phyloP scores from a whole-genome alignment of 176 grass and related monocot species.

The Oryza officinalis region DNA sequence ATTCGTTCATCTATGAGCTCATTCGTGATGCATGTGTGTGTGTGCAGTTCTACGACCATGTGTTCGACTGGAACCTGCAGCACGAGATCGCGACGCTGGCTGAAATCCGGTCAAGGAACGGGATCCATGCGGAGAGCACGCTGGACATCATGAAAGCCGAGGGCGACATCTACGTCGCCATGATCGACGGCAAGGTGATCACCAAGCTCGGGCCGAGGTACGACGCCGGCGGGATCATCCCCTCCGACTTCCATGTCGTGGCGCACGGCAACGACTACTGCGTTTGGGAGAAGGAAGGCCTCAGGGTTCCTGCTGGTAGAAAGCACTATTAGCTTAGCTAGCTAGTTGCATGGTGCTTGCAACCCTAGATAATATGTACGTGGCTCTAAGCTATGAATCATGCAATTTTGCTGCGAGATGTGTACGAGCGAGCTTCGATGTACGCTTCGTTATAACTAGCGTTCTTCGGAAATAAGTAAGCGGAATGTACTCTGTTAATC shows the following conservation, averaged over 20 bases:
- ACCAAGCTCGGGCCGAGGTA: neutral
- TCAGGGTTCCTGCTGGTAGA: neutral
- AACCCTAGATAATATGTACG: neutral
- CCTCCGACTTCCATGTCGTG: neutral
- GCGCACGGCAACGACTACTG: neutral
- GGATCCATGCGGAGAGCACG: constrained; percentile 43
- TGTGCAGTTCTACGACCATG: constrained; percentile 56
- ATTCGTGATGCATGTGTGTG: neutral
- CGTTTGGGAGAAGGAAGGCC: neutral
- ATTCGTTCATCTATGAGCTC: no score
- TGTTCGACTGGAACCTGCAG: constrained; percentile 52
- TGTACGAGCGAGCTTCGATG: neutral
- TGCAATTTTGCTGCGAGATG: neutral
- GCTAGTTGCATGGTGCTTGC: neutral
- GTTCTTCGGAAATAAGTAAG: neutral
- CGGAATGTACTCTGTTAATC: neutral
- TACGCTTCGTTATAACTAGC: neutral
- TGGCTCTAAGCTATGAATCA: neutral
- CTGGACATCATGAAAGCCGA: constrained; percentile 44
- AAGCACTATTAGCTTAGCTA: neutral
- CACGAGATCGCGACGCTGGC: constrained; percentile 21
- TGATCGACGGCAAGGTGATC: neutral
- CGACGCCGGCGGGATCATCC: neutral
- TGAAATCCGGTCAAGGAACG: constrained; percentile 33
- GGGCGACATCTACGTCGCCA: constrained; percentile 44